Evolutionary conservation across 352 stramenopile species (phyloP), one percentile per base, ranked within the genome.

Genomic region (Globisporangium nagaii): DNA sequence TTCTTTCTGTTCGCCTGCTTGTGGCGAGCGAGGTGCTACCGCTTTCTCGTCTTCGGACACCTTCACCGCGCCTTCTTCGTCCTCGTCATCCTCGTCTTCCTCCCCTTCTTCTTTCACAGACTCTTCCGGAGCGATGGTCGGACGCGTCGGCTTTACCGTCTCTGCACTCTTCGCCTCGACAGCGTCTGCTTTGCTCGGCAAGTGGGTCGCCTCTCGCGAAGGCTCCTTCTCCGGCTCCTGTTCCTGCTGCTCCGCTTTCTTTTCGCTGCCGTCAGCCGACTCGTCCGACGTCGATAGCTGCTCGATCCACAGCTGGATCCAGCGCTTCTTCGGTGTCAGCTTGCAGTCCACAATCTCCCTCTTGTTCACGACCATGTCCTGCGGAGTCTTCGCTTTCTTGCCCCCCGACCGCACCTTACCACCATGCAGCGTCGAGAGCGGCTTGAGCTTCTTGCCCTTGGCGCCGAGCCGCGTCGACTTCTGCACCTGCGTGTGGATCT

Each of bases 281-380:
- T 56, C 43, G 17, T 58, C 53, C 17, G 44, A 58, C 17, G 37
- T 60, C 37, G 68, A 68, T 47, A 72, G 36, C 58, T 90, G 69
- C 15, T 72, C 68, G 32, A 65, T 88, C 81, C 81, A 91, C 5
- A 71, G 55, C 63, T 82, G 75, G 43, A 91, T 89, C 81, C 81
- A 91, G 50, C 73, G 71, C 67, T 87, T 82, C 68, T 91, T 89
- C 48, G 79, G 81, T 51, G 81, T 88, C 15, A 88, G 60, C 27
- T 70, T 74, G 20, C 65, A 60, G 34, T 69, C 66, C 19, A 66
- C 50, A 13, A 61, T 15, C 28, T 19, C 39, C 2, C 13, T 50
- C 24, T 46, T 62, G n/a, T 27, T 48, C 39, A 57, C 47, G 1
- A 51, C 22, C 39, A 53, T 30, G 20, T 45, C 31, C 47, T 55